Percentiles rank a stretch among this genome's conserved stretches.
These are phyloP conservation scores for Fistulina hepatica DNA, from an alignment of 1,284 basidiomycete species.

Conservation along the genomic window DNA sequence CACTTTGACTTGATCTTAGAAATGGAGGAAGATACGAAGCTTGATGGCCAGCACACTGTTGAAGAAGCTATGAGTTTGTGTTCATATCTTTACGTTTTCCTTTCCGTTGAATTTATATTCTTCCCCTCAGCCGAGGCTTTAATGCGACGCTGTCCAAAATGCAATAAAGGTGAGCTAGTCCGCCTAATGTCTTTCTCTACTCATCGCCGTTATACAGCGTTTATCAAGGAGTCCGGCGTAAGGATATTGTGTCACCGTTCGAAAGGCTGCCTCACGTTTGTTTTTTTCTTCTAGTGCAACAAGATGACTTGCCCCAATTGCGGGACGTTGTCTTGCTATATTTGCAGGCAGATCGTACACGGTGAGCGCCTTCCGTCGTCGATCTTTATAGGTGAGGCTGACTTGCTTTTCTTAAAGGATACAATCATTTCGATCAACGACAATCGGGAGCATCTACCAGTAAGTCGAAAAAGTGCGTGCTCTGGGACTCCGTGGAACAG, in stretches of 20 bases:
- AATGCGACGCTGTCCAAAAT: constrained; percentile 78
- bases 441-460: constrained; percentile 15
- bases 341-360: constrained; percentile 57
- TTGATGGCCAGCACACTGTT: constrained; percentile 64
- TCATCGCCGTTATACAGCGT: constrained; percentile 34
- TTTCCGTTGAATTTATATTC: constrained; percentile 3
- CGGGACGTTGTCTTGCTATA: constrained; percentile 61
- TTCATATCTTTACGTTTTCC: constrained; percentile 6
- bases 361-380: no score
- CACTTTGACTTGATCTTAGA: constrained; percentile 32
- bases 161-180: constrained; percentile 43
- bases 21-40: constrained; percentile 55
- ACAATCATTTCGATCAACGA: constrained; percentile 7
- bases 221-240: constrained; percentile 66
- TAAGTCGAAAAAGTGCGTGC: constrained; percentile 39
- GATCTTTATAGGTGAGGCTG: no score
- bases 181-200: neutral
- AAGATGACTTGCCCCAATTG: constrained; percentile 72
- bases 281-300: constrained; percentile 46
- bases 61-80: constrained; percentile 85
- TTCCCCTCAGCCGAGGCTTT: constrained; percentile 54
- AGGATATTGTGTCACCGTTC: constrained; percentile 17
- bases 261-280: constrained; percentile 1
- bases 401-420: no score
- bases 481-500: constrained; percentile 64